A percentile compares a stretch with the other conserved stretches of the same genome.
Conservation (phyloP, 1,284 basidiomycete species). For the Tetrapyrgos nigripes region DNA sequence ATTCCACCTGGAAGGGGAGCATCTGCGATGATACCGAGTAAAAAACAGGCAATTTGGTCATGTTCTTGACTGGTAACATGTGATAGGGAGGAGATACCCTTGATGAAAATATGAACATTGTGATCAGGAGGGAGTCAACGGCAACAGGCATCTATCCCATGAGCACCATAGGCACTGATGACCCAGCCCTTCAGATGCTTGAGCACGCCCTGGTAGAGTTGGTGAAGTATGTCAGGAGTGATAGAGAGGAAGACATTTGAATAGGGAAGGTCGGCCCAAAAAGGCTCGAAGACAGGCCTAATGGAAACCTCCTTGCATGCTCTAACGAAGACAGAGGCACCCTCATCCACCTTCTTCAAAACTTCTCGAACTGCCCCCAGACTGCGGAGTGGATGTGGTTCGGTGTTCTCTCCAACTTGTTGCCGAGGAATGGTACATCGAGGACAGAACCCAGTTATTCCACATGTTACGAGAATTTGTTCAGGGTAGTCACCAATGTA, state of each 20-base stretch:
- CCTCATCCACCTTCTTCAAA: not conserved
- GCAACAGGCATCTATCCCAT: slow-evolving; percentile 37
- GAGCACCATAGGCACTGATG: not conserved
- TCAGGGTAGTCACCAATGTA: slow-evolving; percentile 37
- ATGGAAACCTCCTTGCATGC: not conserved
- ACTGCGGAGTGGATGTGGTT: not conserved
- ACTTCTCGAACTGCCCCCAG: not conserved
- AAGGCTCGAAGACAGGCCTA: not conserved
- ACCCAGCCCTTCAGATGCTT: slow-evolving; percentile 7
- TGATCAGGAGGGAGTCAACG: slow-evolving; percentile 36
- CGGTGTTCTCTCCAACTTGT: not conserved
- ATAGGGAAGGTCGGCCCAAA: slow-evolving; percentile 5
- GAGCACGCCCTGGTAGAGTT: slow-evolving; percentile 26
- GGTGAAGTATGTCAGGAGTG: slow-evolving; percentile 2
- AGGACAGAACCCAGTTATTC: slow-evolving; percentile 28
- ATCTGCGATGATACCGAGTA: slow-evolving; percentile 33
- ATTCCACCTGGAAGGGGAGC: slow-evolving; percentile 12
- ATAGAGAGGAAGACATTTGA: slow-evolving; percentile 3
- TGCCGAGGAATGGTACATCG: slow-evolving; percentile 18
- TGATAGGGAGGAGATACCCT: slow-evolving; percentile 40
- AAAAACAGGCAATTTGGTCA: slow-evolving; percentile 35
- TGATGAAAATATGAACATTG: slow-evolving; percentile 37
- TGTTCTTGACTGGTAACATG: slow-evolving; percentile 35
- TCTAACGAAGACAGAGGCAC: not conserved
- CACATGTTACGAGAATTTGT: slow-evolving; percentile 29